Base-by-base conservation (phyloP, 768 basidiomycete species). In the Baorangia bicolor region DNA sequence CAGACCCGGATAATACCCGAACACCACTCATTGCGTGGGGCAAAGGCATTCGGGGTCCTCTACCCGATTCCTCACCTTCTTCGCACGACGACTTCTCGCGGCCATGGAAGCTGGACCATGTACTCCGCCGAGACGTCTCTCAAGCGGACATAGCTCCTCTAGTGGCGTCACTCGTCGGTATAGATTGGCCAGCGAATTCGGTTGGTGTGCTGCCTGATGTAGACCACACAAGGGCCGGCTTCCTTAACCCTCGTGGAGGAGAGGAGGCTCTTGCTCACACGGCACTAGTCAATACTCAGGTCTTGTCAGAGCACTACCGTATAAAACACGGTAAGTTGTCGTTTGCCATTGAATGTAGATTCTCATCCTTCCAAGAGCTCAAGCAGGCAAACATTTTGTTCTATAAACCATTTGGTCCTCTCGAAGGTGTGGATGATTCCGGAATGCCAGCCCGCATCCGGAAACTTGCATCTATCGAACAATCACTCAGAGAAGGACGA, bases 21-120 rank as follows among this genome's bases (percentile, higher is more conserved):
- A 94, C 92, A 2, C 92, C 92, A 18, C 77, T 92, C 7, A 77
- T 94, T 21, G 84, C 81, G 2, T 94, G 92, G 92, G 92, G 92
- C 0, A 77, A 82, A 34, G 91, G 91, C 7, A 72, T 93, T 37
- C 82, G 90, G 13, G 80, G 82, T 0, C 89, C 90, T n/a, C 59
- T 87, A 0, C 79, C 80, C 12, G 82, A 87, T 56, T 72, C 73
- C 6, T 61, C 61, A 2, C 75, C 67, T 23, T 81, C 87, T 3
- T 87, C 87, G 0, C 87, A 90, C 51, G 90, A 92, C 61, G 73
- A 77, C 0, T 91, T 86, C 65, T 90, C 90, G 2, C 65, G 64
- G 34, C 77, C 81, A 2, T 93, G 89, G 89, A 69, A 73, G 3
- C 70, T 92, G 4, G 63, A 69, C 2, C 78, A 85, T 47, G 66